Base-by-base conservation (phyloP, 345 rosid genomes). In the Dovyalis caffra region DNA sequence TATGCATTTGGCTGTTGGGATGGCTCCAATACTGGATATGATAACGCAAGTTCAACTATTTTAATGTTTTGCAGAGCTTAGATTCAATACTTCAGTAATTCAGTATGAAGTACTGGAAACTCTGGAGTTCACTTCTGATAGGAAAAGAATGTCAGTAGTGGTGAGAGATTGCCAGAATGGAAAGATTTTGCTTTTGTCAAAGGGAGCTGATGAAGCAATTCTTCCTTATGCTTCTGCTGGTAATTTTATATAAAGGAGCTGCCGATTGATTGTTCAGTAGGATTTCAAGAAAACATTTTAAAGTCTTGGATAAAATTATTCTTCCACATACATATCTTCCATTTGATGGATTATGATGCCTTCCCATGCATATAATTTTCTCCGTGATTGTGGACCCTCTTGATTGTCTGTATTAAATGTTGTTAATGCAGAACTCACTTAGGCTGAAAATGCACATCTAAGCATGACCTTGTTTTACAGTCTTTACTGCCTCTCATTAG, bases 191-290 rank as follows among this genome's bases (percentile, higher is more conserved):
- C 99, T 95, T 76, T 77, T 95, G 79, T 90, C 98, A 49, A 95
- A 95, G 82, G 99, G 99, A 56, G 98, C 97, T 49, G 99, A 95
- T 86, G 99, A 95, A 85, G 90, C 97, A 45, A 88, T 95, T 78
- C 85, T 95, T 87, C 99, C 99, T 70, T 78, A 60, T 71, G 95
- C 95, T 74, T 49, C 49, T 82, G 70, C 93, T 77, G 97, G 99
- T 95, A 82, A 83, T 45, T 32, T 82, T 66, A 20, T 70, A 73
- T 80, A 11, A 80, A 66, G 35, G 18, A 67, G 62, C 68, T 32
- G 31, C 33, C 66, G 37, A n/a, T 28, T 66, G 26, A 43, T 26
- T 77, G 38, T 65, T 37, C n/a, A n/a, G 53, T 23, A 25, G 37
- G 23, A 64, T 51, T 11, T 32, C 33, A 16, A 16, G 56, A 56